phyloP scores from a whole-genome alignment of 345 rosid species.

The Lepidium africanum region DNA sequence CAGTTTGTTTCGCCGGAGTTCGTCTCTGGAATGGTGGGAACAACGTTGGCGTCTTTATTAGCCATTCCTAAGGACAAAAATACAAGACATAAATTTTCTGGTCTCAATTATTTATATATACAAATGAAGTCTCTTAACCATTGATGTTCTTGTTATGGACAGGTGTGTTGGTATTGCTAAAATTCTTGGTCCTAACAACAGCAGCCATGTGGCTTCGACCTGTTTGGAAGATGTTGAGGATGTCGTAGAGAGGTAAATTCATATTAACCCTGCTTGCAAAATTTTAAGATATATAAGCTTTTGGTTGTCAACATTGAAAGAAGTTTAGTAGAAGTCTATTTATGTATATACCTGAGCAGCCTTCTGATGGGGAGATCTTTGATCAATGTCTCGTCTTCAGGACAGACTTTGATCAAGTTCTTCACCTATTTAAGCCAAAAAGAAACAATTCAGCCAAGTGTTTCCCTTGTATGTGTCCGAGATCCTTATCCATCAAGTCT shows the following conservation, averaged over 20 bases:
- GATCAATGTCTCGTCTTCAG: slow-evolving; percentile 48
- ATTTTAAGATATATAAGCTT: not conserved
- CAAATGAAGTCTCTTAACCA: slow-evolving; percentile 12
- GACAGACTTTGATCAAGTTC: slow-evolving; percentile 50
- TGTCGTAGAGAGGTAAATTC: slow-evolving; percentile 63
- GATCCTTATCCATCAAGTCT: no score
- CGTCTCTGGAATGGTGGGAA: slow-evolving; percentile 19
- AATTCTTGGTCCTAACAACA: slow-evolving; percentile 45
- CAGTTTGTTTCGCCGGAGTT: slow-evolving; percentile 10
- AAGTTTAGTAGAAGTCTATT: not conserved
- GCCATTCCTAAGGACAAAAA: not conserved
- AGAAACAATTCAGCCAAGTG: not conserved
- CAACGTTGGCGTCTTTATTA: slow-evolving; percentile 9
- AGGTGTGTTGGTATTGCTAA: slow-evolving; percentile 14
- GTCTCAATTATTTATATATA: not conserved
- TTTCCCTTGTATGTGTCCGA: no score
- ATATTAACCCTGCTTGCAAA: slow-evolving; percentile 43
- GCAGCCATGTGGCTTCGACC: slow-evolving; percentile 83
- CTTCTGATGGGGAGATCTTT: slow-evolving; percentile 61
- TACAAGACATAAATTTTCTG: not conserved
- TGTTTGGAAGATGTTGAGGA: slow-evolving; percentile 59
- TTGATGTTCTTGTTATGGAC: slow-evolving; percentile 23
- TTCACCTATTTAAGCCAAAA: slow-evolving; percentile 41
- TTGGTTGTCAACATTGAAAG: not conserved
- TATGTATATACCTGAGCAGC: slow-evolving; percentile 50